Conservation (phyloP, 192 early-diverging fungal species). For the Podila clonocystis region DNA sequence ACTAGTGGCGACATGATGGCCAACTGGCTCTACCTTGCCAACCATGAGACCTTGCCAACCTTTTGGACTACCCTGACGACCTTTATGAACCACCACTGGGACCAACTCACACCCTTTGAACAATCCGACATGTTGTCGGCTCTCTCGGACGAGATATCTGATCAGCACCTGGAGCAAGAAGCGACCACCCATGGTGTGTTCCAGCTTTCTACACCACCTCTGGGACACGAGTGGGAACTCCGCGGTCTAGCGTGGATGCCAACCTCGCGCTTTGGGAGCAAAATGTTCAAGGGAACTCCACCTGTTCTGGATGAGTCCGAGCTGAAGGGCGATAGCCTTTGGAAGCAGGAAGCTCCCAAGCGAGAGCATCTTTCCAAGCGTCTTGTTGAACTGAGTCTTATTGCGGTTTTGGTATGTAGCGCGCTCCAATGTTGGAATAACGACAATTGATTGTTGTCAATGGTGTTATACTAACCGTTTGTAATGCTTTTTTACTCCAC, state of each 20-base stretch:
- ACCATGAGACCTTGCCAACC: constrained; percentile 19
- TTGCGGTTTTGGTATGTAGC: constrained; percentile 33
- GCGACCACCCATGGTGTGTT: constrained; percentile 7
- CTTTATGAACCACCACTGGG: constrained; percentile 50
- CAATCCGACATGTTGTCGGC: constrained; percentile 46
- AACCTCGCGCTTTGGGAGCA: constrained; percentile 4
- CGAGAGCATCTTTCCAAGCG: constrained; percentile 32
- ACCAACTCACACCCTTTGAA: constrained; percentile 43
- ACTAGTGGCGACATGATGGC: constrained; percentile 15
- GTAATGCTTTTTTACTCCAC: constrained; percentile 7
- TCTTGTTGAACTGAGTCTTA: constrained; percentile 38
- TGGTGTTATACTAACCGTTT: background rate
- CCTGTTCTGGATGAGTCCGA: constrained; percentile 29
- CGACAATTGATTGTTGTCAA: too few species aligned
- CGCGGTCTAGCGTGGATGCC: constrained; percentile 61
- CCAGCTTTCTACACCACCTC: constrained; percentile 40
- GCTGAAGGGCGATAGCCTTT: constrained; percentile 32
- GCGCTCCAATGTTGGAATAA: too few species aligned
- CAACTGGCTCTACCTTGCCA: constrained; percentile 32
- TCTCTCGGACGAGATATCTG: constrained; percentile 29
- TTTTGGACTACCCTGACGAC: constrained; percentile 47
- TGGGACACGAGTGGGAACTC: constrained; percentile 61
- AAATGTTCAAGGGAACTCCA: constrained; percentile 26
- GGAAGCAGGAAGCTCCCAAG: constrained; percentile 36
- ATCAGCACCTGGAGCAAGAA: constrained; percentile 5